phyloP scores from a whole-genome alignment of 805 yeast genomes.

The Spathaspora passalidarum region DNA sequence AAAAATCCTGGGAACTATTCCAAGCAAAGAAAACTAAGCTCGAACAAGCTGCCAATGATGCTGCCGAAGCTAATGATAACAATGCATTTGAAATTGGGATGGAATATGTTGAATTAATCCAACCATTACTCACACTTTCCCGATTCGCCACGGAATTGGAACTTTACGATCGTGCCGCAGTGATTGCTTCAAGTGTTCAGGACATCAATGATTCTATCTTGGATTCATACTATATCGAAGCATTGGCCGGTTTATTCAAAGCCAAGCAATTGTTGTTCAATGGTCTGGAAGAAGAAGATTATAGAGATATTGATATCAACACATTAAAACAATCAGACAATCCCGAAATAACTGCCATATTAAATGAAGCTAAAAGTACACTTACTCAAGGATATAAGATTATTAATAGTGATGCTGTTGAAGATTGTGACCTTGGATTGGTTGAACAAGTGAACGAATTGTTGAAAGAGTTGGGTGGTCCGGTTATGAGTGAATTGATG shows the following conservation, averaged over 20 bases:
- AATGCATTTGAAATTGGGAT: slow-evolving; percentile 40
- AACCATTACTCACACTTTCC: slow-evolving; percentile 69
- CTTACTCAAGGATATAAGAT: slow-evolving; percentile 46
- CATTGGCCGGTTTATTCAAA: slow-evolving; percentile 60
- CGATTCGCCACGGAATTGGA: slow-evolving; percentile 79
- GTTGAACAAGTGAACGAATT: slow-evolving; percentile 49
- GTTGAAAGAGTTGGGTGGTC: slow-evolving; percentile 60
- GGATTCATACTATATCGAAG: slow-evolving; percentile 81
- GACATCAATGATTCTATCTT: slow-evolving; percentile 82
- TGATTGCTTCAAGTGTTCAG: slow-evolving; percentile 62
- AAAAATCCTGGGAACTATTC: slow-evolving; percentile 71
- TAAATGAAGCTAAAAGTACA: slow-evolving; percentile 42
- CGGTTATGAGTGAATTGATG: slow-evolving; percentile 39
- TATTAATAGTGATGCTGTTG: slow-evolving; percentile 31
- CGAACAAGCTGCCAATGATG: slow-evolving; percentile 36
- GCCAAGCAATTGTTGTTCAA: slow-evolving; percentile 25
- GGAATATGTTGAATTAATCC: slow-evolving; percentile 65
- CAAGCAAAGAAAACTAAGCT: slow-evolving; percentile 46
- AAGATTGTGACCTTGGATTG: slow-evolving; percentile 59
- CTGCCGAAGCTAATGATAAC: slow-evolving; percentile 18
- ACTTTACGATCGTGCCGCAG: slow-evolving; percentile 59
- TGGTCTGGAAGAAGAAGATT: slow-evolving; percentile 38
- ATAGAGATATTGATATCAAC: slow-evolving; percentile 36
- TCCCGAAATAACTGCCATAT: slow-evolving; percentile 24
- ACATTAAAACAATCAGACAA: slow-evolving; percentile 16